Conservation (phyloP, 2,329 filamentous ascomycete genomes). For the Xylariomycetidae sp. region DNA sequence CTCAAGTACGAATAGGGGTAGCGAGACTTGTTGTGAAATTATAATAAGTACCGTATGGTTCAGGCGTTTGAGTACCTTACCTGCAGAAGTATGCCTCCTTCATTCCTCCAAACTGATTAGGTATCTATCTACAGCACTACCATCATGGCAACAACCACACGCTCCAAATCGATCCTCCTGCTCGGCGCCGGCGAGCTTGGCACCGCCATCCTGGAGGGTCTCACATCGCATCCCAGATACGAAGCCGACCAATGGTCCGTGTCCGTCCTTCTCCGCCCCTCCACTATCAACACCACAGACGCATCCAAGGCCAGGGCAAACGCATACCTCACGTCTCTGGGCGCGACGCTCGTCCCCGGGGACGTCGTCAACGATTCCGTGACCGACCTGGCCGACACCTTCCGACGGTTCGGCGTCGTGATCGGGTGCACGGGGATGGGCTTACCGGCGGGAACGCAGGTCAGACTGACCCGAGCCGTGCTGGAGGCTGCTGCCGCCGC, state of each 20-base stretch:
- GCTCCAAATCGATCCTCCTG: constrained; percentile 43
- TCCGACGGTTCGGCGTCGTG: constrained; percentile 46
- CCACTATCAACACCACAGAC: constrained; percentile 36
- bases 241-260: constrained; percentile 31
- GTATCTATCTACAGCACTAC: too few relatives aligned
- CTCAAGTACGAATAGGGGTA: too few relatives aligned
- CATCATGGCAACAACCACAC: not conserved
- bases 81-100: too few relatives aligned
- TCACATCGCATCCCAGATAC: constrained; percentile 41
- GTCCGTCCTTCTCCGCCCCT: constrained; percentile 49
- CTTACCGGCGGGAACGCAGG: constrained; percentile 48
- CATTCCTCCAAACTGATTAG: too few relatives aligned
- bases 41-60: too few relatives aligned
- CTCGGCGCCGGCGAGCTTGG: constrained; percentile 66
- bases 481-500: constrained; percentile 41
- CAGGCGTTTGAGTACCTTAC: too few relatives aligned
- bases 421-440: constrained; percentile 60
- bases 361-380: constrained; percentile 33
- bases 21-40: too few relatives aligned
- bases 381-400: constrained; percentile 35
- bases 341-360: constrained; percentile 37
- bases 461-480: constrained; percentile 52
- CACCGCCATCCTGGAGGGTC: constrained; percentile 45
- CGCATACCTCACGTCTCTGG: constrained; percentile 30
- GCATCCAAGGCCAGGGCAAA: constrained; percentile 31